Percentiles rank a stretch among this genome's conserved stretches.
These are phyloP conservation scores for Cyberlindnera mycetangii DNA, from an alignment of 805 yeast species.

Conservation along the genomic window DNA sequence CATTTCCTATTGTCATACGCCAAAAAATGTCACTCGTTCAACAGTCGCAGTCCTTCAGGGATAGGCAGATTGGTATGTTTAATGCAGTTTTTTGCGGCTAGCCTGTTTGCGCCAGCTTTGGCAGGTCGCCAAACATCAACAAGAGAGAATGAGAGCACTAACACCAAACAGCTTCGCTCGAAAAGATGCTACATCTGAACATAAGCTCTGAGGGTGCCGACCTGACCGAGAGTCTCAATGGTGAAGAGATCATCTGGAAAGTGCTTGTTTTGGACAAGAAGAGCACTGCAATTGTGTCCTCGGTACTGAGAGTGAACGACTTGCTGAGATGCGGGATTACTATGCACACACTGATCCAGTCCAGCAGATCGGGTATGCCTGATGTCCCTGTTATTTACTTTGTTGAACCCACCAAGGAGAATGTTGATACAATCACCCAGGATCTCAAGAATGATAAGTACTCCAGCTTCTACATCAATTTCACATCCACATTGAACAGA, in stretches of 20 bases:
- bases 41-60: constrained; percentile 33
- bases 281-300: constrained; percentile 83
- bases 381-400: constrained; percentile 96
- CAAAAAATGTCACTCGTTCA: constrained; percentile 23
- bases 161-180: constrained; percentile 42
- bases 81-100: not conserved
- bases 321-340: constrained; percentile 88
- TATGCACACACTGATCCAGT: constrained; percentile 71
- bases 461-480: constrained; percentile 78
- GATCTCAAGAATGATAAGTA: constrained; percentile 77
- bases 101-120: not conserved
- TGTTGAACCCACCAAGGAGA: constrained; percentile 80
- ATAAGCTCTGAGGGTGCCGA: constrained; percentile 51
- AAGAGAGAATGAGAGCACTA: constrained; percentile 3
- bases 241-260: constrained; percentile 83
- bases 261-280: constrained; percentile 78
- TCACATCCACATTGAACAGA: constrained; percentile 76
- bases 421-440: constrained; percentile 62
- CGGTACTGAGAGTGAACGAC: constrained; percentile 91
- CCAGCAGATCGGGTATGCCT: constrained; percentile 77
- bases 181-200: constrained; percentile 85
- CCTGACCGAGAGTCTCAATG: constrained; percentile 50
- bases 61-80: constrained; percentile 38
- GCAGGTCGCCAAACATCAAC: too few species aligned
- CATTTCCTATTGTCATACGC: not conserved